Percentiles rank a stretch among this genome's conserved stretches.
These are phyloP conservation scores for Agaricus subrufescens DNA, from an alignment of 768 basidiomycete species.

Conservation along the genomic window DNA sequence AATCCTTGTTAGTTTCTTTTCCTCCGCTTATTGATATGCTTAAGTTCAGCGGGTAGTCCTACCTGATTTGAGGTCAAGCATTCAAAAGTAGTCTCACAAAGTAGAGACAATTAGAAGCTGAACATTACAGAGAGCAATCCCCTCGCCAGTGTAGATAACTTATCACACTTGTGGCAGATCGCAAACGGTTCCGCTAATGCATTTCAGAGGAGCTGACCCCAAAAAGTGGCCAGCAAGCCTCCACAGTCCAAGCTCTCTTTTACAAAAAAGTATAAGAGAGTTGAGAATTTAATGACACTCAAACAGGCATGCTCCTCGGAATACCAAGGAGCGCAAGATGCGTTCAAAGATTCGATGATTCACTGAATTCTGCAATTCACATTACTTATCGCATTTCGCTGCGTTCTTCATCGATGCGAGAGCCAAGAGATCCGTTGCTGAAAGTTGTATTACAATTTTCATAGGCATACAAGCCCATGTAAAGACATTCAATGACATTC, in stretches of 20 bases:
- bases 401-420: constrained; percentile 79
- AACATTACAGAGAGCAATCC: constrained; percentile 7
- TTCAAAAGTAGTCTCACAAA: constrained; percentile 26
- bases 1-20: constrained; percentile 91
- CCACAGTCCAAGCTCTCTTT: constrained; percentile 30
- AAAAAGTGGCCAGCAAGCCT: constrained; percentile 22
- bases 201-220: constrained; percentile 40
- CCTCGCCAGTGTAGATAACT: constrained; percentile 37
- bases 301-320: constrained; percentile 73
- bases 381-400: constrained; percentile 80
- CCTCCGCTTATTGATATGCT: constrained; percentile 89
- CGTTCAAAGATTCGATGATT: constrained; percentile 84
- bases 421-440: constrained; percentile 71
- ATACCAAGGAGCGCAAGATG: constrained; percentile 75
- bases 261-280: constrained; percentile 25
- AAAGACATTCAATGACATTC: neutral
- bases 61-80: constrained; percentile 72
- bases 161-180: constrained; percentile 43
- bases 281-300: constrained; percentile 66
- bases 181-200: constrained; percentile 33
- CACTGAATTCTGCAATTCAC: constrained; percentile 81
- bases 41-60: constrained; percentile 85
- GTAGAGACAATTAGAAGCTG: constrained; percentile 4
- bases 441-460: constrained; percentile 28
- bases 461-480: neutral